phyloP scores from a whole-genome alignment of 2,329 filamentous ascomycete species.

The Fonsecaea erecta region DNA sequence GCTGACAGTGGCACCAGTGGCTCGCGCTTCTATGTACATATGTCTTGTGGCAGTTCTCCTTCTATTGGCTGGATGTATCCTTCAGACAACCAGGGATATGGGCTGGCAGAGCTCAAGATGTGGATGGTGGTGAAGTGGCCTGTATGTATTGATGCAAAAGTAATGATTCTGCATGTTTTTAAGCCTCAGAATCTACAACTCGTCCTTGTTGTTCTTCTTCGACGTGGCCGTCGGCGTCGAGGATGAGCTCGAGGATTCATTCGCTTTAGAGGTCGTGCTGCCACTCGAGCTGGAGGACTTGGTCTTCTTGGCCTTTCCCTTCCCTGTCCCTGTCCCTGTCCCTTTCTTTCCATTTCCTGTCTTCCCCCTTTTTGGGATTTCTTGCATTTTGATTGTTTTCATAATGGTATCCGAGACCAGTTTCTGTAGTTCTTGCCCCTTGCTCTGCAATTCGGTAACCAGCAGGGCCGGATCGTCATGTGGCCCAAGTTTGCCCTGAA shows the following conservation, averaged over 20 bases:
- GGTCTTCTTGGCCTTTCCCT: conserved; percentile 41
- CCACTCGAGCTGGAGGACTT: conserved; percentile 28
- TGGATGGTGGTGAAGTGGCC: not conserved
- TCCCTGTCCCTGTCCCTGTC: conserved; percentile 28
- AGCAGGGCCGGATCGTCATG: conserved; percentile 77
- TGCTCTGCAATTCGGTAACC: conserved; percentile 70
- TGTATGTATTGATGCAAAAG: not conserved
- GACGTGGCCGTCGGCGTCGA: conserved; percentile 20
- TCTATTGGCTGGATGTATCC: not conserved
- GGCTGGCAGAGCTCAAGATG: not conserved
- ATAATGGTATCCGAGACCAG: conserved; percentile 71
- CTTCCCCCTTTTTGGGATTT: conserved; percentile 39
- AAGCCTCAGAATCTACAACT: conserved; percentile 27
- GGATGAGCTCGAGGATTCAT: conserved; percentile 5
- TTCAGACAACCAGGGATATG: not conserved
- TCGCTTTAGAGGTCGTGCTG: conserved; percentile 20
- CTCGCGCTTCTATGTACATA: not conserved
- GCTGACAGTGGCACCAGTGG: not conserved
- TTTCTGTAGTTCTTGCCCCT: conserved; percentile 73
- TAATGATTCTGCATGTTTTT: not conserved
- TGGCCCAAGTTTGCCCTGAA: conserved; percentile 71
- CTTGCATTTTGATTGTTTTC: conserved; percentile 67
- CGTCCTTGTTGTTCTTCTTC: conserved; percentile 40
- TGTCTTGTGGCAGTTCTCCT: not conserved
- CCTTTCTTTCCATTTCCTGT: conserved; percentile 40